These are phyloP conservation scores for Pseudogymnoascus sp. DNA, from an alignment of 2,329 filamentous ascomycete genomes.

Conservation along the genomic window DNA sequence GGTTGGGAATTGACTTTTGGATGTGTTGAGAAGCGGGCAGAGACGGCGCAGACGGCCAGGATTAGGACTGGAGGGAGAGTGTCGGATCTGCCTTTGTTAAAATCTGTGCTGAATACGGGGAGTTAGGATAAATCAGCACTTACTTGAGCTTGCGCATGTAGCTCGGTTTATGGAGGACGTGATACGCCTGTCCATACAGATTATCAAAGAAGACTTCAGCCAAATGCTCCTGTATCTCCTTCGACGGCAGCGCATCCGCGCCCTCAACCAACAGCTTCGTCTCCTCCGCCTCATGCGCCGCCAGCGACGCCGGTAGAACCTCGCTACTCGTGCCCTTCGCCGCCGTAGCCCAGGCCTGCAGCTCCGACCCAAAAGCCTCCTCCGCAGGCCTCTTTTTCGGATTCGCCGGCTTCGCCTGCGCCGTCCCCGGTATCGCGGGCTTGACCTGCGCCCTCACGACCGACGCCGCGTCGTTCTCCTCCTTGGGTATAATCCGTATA, in stretches of 20 bases:
- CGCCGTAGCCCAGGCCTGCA: constrained; percentile 72
- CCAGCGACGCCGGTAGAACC: constrained; percentile 44
- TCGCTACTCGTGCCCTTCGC: constrained; percentile 44
- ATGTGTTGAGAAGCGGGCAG: constrained; percentile 90
- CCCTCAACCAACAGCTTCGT: constrained; percentile 75
- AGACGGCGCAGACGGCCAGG: constrained; percentile 88
- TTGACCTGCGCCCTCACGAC: constrained; percentile 80
- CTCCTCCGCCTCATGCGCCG: constrained; percentile 63
- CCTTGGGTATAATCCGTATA: constrained; percentile 88
- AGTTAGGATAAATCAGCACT: constrained; percentile 24
- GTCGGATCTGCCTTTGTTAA: constrained; percentile 48
- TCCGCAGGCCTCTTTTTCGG: constrained; percentile 76
- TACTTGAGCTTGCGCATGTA: constrained; percentile 82
- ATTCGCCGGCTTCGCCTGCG: constrained; percentile 44
- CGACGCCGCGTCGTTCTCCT: constrained; percentile 61
- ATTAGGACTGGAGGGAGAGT: constrained; percentile 83
- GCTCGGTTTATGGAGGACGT: constrained; percentile 90
- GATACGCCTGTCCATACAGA: constrained; percentile 91
- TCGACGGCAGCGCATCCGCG: constrained; percentile 70
- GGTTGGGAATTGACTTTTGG: constrained; percentile 65
- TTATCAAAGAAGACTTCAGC: constrained; percentile 94
- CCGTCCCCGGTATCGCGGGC: constrained; percentile 58
- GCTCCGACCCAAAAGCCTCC: constrained; percentile 76
- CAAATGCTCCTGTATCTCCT: constrained; percentile 87
- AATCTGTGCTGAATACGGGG: constrained; percentile 12